Evolutionary conservation across 2,329 filamentous ascomycete species (phyloP).

Genomic region (Penicillium paneum): DNA sequence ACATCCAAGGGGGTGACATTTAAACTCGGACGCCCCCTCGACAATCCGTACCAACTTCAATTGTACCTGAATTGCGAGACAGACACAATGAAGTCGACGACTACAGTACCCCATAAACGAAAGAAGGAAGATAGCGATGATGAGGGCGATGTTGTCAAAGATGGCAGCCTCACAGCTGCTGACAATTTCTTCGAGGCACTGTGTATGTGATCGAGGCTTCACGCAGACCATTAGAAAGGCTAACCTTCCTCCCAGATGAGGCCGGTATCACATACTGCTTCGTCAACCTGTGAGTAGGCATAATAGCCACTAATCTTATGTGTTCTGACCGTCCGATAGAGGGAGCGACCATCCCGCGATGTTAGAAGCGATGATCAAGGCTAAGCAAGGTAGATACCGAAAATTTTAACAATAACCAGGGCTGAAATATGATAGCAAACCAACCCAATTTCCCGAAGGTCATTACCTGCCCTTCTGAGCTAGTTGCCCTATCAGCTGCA

Average conservation of each 20-base stretch:
- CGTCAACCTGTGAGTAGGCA: constrained; percentile 39
- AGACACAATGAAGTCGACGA: neutral
- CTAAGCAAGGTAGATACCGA: constrained; percentile 57
- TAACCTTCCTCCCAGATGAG: constrained; percentile 11
- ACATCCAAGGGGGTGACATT: neutral
- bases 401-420: neutral
- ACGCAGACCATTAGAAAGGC: neutral
- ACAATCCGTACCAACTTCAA: neutral
- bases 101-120: neutral
- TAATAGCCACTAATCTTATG: no score
- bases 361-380: constrained; percentile 73
- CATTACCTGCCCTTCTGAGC: constrained; percentile 75
- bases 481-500: constrained; percentile 77
- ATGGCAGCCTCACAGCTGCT: constrained; percentile 10
- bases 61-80: neutral
- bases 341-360: constrained; percentile 63
- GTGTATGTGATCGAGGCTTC: constrained; percentile 4
- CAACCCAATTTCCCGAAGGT: constrained; percentile 61
- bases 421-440: constrained; percentile 4
- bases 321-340: constrained; percentile 4
- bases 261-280: constrained; percentile 44
- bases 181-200: constrained; percentile 23
- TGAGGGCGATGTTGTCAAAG: constrained; percentile 1
- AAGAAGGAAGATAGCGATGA: neutral
- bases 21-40: neutral